Evolutionary conservation across 2,329 filamentous ascomycete genomes (phyloP).

Genomic region (Aspergillus aculeatinus): DNA sequence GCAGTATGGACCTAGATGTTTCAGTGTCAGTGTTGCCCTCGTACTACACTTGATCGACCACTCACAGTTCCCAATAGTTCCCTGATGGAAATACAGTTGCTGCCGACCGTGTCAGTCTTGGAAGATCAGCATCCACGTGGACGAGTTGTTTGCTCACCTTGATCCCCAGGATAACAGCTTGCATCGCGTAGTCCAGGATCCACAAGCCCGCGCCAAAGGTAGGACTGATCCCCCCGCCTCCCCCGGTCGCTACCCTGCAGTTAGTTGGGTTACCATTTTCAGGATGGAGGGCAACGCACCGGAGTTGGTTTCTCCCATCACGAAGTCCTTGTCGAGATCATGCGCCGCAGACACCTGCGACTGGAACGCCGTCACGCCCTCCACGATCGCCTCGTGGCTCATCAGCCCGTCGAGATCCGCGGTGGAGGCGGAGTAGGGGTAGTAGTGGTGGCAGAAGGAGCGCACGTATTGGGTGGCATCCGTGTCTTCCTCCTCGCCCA

Average conservation of each 20-base stretch:
- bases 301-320: conserved; percentile 54
- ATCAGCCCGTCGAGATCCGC: conserved; percentile 46
- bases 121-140: too few relatives aligned
- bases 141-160: conserved; percentile 2
- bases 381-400: conserved; percentile 45
- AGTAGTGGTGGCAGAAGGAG: conserved; percentile 51
- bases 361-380: conserved; percentile 42
- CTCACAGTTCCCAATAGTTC: conserved; percentile 54
- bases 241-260: conserved; percentile 32
- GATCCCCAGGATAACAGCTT: conserved; percentile 33
- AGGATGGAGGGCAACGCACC: conserved; percentile 29
- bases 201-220: conserved; percentile 53
- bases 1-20: conserved; percentile 44
- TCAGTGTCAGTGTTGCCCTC: not conserved
- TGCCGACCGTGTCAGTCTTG: conserved; percentile 2
- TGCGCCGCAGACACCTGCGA: conserved; percentile 44
- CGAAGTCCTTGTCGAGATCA: conserved; percentile 44
- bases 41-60: not conserved
- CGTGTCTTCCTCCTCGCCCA: conserved; percentile 37
- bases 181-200: conserved; percentile 51
- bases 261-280: not conserved
- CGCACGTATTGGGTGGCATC: conserved; percentile 38
- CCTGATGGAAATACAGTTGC: conserved; percentile 50
- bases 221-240: conserved; percentile 43
- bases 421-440: conserved; percentile 43